A percentile compares a stretch with the other conserved stretches of the same genome.
These are phyloP conservation scores for Blastobotrys illinoisensis DNA, from an alignment of 1,139 yeast genomes.

Conservation along the genomic window DNA sequence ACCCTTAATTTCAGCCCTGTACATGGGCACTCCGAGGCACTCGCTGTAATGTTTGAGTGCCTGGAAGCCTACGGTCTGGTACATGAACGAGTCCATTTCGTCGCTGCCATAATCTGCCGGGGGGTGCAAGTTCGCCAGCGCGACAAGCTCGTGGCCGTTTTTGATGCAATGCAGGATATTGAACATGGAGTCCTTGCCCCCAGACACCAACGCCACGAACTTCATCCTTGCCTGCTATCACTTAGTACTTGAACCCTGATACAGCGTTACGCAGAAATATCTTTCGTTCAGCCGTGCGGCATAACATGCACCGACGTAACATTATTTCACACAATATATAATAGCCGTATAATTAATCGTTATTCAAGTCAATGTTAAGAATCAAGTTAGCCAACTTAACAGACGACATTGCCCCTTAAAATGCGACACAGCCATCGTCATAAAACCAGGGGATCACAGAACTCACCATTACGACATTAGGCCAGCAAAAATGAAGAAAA, in stretches of 20 bases:
- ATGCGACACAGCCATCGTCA: background rate
- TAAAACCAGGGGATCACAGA: background rate
- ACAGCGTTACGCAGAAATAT: no score
- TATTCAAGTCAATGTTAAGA: no score
- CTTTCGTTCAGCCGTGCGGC: background rate
- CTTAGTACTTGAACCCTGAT: no score
- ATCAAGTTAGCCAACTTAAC: background rate
- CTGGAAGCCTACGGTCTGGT: slow-evolving; percentile 96
- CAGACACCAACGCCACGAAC: slow-evolving; percentile 85
- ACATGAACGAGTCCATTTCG: slow-evolving; percentile 93
- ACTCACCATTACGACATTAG: background rate
- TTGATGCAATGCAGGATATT: slow-evolving; percentile 78
- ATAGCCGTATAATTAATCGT: no score
- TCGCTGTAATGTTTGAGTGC: slow-evolving; percentile 59
- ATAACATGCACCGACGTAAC: no score
- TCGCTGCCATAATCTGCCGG: slow-evolving; percentile 37
- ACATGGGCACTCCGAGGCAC: slow-evolving; percentile 76
- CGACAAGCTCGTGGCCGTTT: slow-evolving; percentile 78
- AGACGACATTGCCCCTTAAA: background rate
- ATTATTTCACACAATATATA: background rate
- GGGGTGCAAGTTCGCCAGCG: slow-evolving; percentile 82
- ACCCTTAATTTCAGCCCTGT: slow-evolving; percentile 62
- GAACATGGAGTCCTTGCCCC: slow-evolving; percentile 93
- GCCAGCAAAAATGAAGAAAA: slow-evolving; percentile 27
- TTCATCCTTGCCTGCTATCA: slow-evolving; percentile 74